Evolutionary conservation across 768 basidiomycete genomes (phyloP).

Genomic region (Boletus barrowsii): DNA sequence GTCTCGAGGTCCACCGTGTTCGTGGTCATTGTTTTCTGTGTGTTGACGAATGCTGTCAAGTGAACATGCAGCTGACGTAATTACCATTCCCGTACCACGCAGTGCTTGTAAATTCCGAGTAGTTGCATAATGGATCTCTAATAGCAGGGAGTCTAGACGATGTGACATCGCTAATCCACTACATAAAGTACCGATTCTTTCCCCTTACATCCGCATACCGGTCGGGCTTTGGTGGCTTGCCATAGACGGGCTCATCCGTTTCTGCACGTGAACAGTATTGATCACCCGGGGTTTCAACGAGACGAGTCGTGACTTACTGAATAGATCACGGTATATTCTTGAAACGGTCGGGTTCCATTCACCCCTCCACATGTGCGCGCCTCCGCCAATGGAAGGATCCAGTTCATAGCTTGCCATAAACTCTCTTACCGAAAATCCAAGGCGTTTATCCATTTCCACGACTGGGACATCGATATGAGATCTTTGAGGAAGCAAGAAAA

Average conservation of each 20-base stretch:
- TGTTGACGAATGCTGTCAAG: too few species aligned
- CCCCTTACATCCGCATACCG: conserved; percentile 28
- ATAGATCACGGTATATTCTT: conserved; percentile 59
- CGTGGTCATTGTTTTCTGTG: too few species aligned
- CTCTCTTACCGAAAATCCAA: conserved; percentile 61
- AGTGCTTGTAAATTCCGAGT: too few species aligned
- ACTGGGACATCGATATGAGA: conserved; percentile 43
- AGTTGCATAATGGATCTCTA: too few species aligned
- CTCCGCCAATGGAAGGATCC: conserved; percentile 57
- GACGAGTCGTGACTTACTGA: conserved; percentile 50
- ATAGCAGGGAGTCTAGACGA: too few species aligned
- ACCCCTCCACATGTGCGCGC: conserved; percentile 80
- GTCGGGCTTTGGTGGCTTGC: conserved; percentile 29
- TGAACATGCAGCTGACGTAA: too few species aligned
- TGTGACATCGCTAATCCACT: neutral
- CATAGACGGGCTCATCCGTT: conserved; percentile 22
- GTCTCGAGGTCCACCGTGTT: conserved; percentile 31
- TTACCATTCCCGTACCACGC: too few species aligned
- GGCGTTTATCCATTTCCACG: conserved; percentile 45
- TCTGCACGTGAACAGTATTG: conserved; percentile 10
- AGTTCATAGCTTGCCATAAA: conserved; percentile 59
- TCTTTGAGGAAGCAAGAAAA: conserved; percentile 73
- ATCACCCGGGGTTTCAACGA: neutral
- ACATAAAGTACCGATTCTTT: conserved; percentile 29
- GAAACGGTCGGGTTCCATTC: conserved; percentile 68